phyloP scores from a whole-genome alignment of 192 early-diverging fungal genomes.

The Podila epicladia region DNA sequence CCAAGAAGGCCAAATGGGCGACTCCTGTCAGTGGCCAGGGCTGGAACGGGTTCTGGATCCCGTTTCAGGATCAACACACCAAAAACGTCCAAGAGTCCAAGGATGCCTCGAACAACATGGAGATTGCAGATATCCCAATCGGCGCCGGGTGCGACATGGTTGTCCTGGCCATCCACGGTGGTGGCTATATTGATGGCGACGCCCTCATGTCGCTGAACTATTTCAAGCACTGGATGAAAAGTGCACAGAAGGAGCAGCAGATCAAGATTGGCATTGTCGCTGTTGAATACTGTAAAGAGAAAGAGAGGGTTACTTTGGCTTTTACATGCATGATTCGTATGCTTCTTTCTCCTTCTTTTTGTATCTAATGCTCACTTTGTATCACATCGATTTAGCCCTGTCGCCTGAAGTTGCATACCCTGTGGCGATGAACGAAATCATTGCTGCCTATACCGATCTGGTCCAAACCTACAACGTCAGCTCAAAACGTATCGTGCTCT shows the following conservation, averaged over 20 bases:
- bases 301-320: not conserved
- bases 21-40: constrained; percentile 2
- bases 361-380: not conserved
- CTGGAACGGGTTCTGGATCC: constrained; percentile 41
- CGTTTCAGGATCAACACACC: constrained; percentile 31
- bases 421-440: constrained; percentile 25
- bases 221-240: constrained; percentile 27
- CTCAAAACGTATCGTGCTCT: constrained; percentile 17
- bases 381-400: constrained; percentile 9
- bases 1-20: constrained; percentile 20
- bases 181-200: constrained; percentile 24
- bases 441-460: constrained; percentile 21
- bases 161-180: constrained; percentile 26
- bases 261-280: constrained; percentile 31
- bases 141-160: constrained; percentile 34
- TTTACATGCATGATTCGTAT: not conserved
- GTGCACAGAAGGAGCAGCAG: constrained; percentile 9
- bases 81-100: not conserved
- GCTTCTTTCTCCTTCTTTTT: not conserved
- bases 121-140: not conserved
- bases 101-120: not conserved
- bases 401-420: constrained; percentile 35
- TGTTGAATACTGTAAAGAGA: constrained; percentile 32
- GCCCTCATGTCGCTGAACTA: constrained; percentile 28
- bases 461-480: constrained; percentile 12